Evolutionary conservation across 2,329 filamentous ascomycete genomes (phyloP).

Genomic region (Simplicillium sp.): DNA sequence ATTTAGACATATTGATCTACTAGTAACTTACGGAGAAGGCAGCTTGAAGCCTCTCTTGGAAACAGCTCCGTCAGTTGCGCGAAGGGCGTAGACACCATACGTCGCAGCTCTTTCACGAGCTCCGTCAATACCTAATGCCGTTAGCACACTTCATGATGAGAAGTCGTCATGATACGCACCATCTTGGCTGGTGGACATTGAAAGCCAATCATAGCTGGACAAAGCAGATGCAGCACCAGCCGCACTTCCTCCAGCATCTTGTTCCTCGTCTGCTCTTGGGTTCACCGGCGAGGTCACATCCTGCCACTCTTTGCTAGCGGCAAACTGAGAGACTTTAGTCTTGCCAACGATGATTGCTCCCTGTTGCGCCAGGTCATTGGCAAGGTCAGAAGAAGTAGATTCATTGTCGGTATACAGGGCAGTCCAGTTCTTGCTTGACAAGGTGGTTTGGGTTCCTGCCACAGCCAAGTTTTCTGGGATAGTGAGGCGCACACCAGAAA

Average conservation of each 20-base stretch:
- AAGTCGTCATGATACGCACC: conserved; percentile 14
- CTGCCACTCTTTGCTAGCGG: conserved; percentile 30
- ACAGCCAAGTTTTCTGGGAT: conserved; percentile 23
- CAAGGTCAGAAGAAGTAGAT: conserved; percentile 35
- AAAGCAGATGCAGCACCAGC: conserved; percentile 27
- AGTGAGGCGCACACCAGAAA: conserved; percentile 26
- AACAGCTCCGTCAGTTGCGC: conserved; percentile 8
- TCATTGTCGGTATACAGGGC: conserved; percentile 35
- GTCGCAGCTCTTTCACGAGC: conserved; percentile 11
- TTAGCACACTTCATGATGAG: conserved; percentile 9
- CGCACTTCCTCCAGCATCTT: conserved; percentile 21
- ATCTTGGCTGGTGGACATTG: conserved; percentile 24
- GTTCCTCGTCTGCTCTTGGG: conserved; percentile 37
- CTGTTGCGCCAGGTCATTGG: conserved; percentile 47
- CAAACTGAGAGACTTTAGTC: conserved; percentile 40
- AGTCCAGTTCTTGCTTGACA: conserved; percentile 50
- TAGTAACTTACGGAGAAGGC: conserved; percentile 12
- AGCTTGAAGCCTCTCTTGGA: conserved; percentile 7
- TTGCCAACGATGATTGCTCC: conserved; percentile 49
- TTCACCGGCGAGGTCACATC: conserved; percentile 31
- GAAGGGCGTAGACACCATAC: conserved; percentile 20
- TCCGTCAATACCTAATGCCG: conserved; percentile 12
- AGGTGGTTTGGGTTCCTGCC: conserved; percentile 42
- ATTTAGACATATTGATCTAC: neutral
- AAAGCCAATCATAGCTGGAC: conserved; percentile 31